Base-by-base conservation (phyloP, 169 alveolate genomes). In the Plasmodium yoelii region DNA sequence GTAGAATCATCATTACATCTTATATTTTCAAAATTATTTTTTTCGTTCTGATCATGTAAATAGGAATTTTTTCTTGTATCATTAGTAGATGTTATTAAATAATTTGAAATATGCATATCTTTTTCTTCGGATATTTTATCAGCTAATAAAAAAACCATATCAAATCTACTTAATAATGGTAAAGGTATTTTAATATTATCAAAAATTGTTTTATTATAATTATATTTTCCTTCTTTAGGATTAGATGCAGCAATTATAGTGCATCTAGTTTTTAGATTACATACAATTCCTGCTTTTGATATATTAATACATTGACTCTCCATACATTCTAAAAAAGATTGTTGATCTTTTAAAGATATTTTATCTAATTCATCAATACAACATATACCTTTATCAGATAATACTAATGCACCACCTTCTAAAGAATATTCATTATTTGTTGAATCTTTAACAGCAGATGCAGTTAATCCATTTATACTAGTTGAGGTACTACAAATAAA, bases 371-470 rank as follows among this genome's bases (percentile, higher is more conserved):
- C 99, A 93, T 98, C 99, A 5, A 98, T 96, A 92, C 99, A 97
- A 92, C 99, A 97, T 1, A 96, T 94, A 15, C 99, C 99, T 72
- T 94, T 95, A 77, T 95, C 98, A 5, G 98, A 97, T 18, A 97
- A 87, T 0, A 98, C 98, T 19, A 98, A 93, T 2, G 98, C 98
- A 1, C 99, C 99, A 1, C 99, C 99, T 82, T 96, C 98, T 75
- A 97, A 82, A 13, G 93, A 88, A 90, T 94, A 96, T 73, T 96
- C 98, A 69, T 94, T 90, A 24, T 95, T 94, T 63, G 96, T 97
- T 60, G 77, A 42, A 42, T 92, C 95, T 67, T 95, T 94, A 57
- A 94, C 86, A 13, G 94, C 94, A 9, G 96, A 93, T 12, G 97
- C 98, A 7, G 98, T 97, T 22, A 97, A 93, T 15, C 98, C 99